Conservation (phyloP, 129 eudicot genomes). For the Flaveria ramosissima region DNA sequence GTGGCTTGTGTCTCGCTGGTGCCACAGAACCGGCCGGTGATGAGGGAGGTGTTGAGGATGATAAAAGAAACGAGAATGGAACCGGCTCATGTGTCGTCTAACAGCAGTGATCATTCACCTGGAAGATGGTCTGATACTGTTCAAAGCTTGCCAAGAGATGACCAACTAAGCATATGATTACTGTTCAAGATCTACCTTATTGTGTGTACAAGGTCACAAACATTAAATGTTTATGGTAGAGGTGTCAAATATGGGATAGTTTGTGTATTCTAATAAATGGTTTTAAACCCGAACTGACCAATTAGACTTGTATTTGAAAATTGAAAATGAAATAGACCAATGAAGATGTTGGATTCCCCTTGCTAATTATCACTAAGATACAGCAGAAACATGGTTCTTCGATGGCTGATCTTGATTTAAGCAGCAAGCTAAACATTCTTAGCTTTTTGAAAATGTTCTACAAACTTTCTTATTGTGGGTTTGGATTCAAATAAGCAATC, state of each 20-base stretch:
- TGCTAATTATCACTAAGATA: conserved; percentile 31
- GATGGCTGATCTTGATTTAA: conserved; percentile 25
- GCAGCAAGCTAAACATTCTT: conserved; percentile 39
- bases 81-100: conserved; percentile 63
- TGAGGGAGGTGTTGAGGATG: conserved; percentile 81
- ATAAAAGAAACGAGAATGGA: conserved; percentile 66
- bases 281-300: neutral
- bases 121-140: conserved; percentile 97
- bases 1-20: conserved; percentile 60
- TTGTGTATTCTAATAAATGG: neutral
- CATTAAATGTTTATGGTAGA: too few species aligned
- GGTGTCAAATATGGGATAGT: neutral
- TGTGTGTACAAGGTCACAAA: too few species aligned
- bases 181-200: neutral
- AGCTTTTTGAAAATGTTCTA: conserved; percentile 32
- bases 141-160: conserved; percentile 83
- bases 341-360: conserved; percentile 5
- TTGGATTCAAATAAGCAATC: conserved; percentile 33
- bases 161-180: conserved; percentile 67
- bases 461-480: conserved; percentile 39
- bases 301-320: neutral
- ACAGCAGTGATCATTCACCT: conserved; percentile 94
- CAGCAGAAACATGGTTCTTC: conserved; percentile 13
- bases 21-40: conserved; percentile 60
- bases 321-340: too few species aligned